Evolutionary conservation across 805 yeast genomes (phyloP).

Genomic region (Candida ipomoeae): DNA sequence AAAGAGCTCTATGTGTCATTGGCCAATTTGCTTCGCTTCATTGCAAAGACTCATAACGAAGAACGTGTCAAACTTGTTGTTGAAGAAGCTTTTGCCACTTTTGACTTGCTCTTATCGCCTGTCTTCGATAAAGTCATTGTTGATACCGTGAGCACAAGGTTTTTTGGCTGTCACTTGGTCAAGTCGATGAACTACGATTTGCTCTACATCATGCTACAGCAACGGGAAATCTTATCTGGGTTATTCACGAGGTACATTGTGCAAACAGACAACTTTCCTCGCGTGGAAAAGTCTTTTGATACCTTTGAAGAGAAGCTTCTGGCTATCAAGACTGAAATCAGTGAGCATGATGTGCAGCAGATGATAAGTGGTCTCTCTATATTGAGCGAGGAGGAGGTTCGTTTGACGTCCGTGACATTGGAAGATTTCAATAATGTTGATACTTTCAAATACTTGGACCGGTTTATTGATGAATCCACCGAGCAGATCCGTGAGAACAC

Average conservation of each 20-base stretch:
- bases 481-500: background rate
- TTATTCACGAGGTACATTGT: slow-evolving; percentile 16
- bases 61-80: slow-evolving; percentile 17
- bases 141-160: slow-evolving; percentile 9
- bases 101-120: slow-evolving; percentile 15
- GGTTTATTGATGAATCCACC: background rate
- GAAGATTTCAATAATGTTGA: slow-evolving; percentile 18
- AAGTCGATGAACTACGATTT: slow-evolving; percentile 29
- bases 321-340: slow-evolving; percentile 16
- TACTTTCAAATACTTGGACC: slow-evolving; percentile 18
- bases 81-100: slow-evolving; percentile 15
- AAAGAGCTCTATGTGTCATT: slow-evolving; percentile 30
- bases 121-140: slow-evolving; percentile 20
- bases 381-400: slow-evolving; percentile 5
- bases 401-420: slow-evolving; percentile 5
- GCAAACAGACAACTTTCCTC: slow-evolving; percentile 10
- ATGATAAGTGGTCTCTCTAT: slow-evolving; percentile 11
- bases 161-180: slow-evolving; percentile 18
- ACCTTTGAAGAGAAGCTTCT: slow-evolving; percentile 18
- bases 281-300: slow-evolving; percentile 13
- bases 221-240: slow-evolving; percentile 19
- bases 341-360: slow-evolving; percentile 9
- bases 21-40: slow-evolving; percentile 28
- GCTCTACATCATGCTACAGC: slow-evolving; percentile 26
- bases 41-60: slow-evolving; percentile 14